Evolutionary conservation across 805 yeast genomes (phyloP).

Genomic region (Candida bentonensis): DNA sequence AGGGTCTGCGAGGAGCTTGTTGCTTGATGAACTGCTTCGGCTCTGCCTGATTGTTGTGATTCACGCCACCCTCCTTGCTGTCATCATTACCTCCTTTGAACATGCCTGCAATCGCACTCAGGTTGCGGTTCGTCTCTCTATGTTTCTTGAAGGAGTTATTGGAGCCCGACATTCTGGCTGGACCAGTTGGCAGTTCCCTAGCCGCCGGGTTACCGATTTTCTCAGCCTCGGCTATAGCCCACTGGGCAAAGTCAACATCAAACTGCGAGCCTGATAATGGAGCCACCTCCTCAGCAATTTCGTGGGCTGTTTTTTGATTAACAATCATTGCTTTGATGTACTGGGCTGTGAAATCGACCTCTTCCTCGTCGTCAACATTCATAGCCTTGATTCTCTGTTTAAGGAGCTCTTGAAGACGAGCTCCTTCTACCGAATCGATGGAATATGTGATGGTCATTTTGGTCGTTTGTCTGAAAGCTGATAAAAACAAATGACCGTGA

Average conservation of each 20-base stretch:
- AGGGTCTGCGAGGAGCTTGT: too few species aligned
- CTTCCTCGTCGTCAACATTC: slow-evolving; percentile 14
- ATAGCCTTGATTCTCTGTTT: slow-evolving; percentile 7
- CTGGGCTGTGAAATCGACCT: slow-evolving; percentile 15
- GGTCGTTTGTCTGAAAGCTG: too few species aligned
- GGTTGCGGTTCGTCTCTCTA: too few species aligned
- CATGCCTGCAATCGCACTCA: too few species aligned
- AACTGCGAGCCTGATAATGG: slow-evolving; percentile 17
- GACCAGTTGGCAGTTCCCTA: not conserved
- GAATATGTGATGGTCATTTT: slow-evolving; percentile 1
- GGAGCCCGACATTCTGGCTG: too few species aligned
- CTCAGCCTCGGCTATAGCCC: slow-evolving; percentile 12
- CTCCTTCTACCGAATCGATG: slow-evolving; percentile 7
- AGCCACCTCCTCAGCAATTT: slow-evolving; percentile 13
- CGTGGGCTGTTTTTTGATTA: slow-evolving; percentile 12
- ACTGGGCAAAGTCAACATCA: slow-evolving; percentile 10
- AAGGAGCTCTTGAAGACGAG: slow-evolving; percentile 9
- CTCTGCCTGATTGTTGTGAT: too few species aligned
- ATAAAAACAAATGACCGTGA: too few species aligned
- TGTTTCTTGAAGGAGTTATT: too few species aligned
- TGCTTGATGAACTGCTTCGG: too few species aligned
- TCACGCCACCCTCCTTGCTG: too few species aligned
- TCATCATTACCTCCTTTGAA: too few species aligned
- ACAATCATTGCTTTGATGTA: slow-evolving; percentile 17
- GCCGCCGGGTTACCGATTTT: slow-evolving; percentile 4